phyloP scores from a whole-genome alignment of 2,329 filamentous ascomycete genomes.

The Apiospora saccharicola region DNA sequence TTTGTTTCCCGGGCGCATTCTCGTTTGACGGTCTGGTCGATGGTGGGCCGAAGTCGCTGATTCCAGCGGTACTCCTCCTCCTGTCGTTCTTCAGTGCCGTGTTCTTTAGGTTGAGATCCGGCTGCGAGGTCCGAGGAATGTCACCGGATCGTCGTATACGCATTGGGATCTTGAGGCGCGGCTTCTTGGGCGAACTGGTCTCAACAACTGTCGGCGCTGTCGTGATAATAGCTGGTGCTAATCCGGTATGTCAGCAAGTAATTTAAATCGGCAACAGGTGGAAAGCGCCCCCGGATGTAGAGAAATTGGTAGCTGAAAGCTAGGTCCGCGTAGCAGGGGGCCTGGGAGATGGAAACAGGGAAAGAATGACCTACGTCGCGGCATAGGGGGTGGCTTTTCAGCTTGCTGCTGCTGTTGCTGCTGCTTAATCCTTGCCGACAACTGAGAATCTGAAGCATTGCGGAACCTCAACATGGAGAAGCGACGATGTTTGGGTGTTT shows the following conservation, averaged over 20 bases:
- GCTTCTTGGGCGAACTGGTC: slow-evolving; percentile 58
- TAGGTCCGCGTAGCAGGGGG: background rate
- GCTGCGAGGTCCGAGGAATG: slow-evolving; percentile 47
- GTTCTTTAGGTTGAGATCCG: slow-evolving; percentile 18
- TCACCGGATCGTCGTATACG: slow-evolving; percentile 62
- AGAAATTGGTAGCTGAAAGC: background rate
- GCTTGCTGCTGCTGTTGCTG: slow-evolving; percentile 62
- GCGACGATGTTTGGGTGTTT: slow-evolving; percentile 63
- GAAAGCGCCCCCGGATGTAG: slow-evolving; percentile 26
- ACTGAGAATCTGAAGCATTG: slow-evolving; percentile 91
- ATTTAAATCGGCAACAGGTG: slow-evolving; percentile 2
- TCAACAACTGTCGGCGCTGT: slow-evolving; percentile 81
- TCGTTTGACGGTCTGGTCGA: background rate
- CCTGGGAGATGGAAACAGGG: background rate
- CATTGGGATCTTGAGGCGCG: slow-evolving; percentile 61
- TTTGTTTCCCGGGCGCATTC: slow-evolving; percentile 43
- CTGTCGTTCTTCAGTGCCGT: slow-evolving; percentile 48
- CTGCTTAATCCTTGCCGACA: slow-evolving; percentile 72
- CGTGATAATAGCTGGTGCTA: slow-evolving; percentile 82
- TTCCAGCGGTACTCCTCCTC: slow-evolving; percentile 40
- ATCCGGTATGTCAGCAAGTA: slow-evolving; percentile 35
- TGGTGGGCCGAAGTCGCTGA: background rate
- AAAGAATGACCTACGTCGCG: slow-evolving; percentile 57
- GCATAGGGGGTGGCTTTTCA: slow-evolving; percentile 63
- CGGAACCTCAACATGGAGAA: slow-evolving; percentile 82